phyloP scores from a whole-genome alignment of 2,329 filamentous ascomycete genomes.

The Fusarium sp. region DNA sequence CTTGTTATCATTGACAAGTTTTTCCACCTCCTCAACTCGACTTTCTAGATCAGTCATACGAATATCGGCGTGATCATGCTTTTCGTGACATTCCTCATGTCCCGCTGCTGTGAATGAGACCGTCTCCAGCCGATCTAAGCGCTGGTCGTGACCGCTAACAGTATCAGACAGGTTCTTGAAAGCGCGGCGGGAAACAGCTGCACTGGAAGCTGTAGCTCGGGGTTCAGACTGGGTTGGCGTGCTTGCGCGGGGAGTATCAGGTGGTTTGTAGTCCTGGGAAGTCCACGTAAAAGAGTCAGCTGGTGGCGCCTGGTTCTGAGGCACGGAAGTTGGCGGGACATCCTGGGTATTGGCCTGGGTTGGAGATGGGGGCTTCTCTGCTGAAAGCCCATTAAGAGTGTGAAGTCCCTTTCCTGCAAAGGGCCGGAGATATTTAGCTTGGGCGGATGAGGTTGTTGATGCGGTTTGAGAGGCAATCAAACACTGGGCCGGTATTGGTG shows the following conservation, averaged over 20 bases:
- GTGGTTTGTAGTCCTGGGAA: conserved; percentile 32
- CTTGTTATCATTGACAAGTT: conserved; percentile 60
- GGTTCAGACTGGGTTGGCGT: conserved; percentile 48
- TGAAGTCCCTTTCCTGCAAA: conserved; percentile 68
- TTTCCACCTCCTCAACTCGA: conserved; percentile 70
- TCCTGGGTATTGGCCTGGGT: conserved; percentile 47
- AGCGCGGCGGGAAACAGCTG: conserved; percentile 49
- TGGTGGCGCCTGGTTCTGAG: conserved; percentile 29
- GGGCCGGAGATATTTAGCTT: conserved; percentile 63
- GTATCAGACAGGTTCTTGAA: conserved; percentile 62
- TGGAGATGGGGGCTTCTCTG: conserved; percentile 48
- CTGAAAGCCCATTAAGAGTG: conserved; percentile 58
- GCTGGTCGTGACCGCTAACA: conserved; percentile 71
- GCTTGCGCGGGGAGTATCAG: conserved; percentile 31
- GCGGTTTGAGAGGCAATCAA: conserved; percentile 64
- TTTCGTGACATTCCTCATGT: conserved; percentile 77
- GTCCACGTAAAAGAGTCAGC: conserved; percentile 45
- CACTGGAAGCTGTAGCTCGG: conserved; percentile 33
- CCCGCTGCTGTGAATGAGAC: conserved; percentile 73
- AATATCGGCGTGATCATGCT: conserved; percentile 73
- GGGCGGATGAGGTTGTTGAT: conserved; percentile 64
- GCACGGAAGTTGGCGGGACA: conserved; percentile 5
- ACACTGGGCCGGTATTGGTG: conserved; percentile 63
- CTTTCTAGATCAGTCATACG: conserved; percentile 77
- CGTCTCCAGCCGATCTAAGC: conserved; percentile 76